A percentile compares a stretch with the other conserved stretches of the same genome.
Evolutionary conservation across 768 basidiomycete species (phyloP).

Genomic region (Kondoa malvinella): DNA sequence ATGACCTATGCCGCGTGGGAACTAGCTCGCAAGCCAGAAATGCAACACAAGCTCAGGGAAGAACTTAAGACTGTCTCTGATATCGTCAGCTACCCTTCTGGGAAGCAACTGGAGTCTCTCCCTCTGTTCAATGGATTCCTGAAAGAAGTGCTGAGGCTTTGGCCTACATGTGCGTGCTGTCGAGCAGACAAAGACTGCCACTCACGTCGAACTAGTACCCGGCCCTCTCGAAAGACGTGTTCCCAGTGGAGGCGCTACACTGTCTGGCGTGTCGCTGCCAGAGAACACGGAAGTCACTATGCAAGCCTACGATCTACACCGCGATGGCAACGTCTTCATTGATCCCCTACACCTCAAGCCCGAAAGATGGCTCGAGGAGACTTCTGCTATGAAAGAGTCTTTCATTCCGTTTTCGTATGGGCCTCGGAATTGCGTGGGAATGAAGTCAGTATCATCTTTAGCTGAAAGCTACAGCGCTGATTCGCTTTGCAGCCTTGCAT

Average conservation of each 20-base stretch:
- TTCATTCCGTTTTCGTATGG: conserved; percentile 4
- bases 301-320: conserved; percentile 5
- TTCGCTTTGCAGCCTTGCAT: neutral
- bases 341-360: conserved; percentile 1
- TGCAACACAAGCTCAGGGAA: neutral
- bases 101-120: conserved; percentile 1
- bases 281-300: conserved; percentile 4
- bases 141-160: neutral
- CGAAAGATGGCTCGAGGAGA: neutral
- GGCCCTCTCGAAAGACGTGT: conserved; percentile 1
- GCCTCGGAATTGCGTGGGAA: conserved; percentile 1
- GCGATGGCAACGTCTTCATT: neutral
- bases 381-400: neutral
- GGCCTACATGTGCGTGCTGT: neutral
- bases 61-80: neutral
- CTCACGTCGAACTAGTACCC: neutral
- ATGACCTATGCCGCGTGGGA: conserved; percentile 4
- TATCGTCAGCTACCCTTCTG: neutral
- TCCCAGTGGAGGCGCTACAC: neutral
- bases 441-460: neutral
- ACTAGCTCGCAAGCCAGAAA: neutral
- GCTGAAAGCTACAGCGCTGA: neutral
- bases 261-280: neutral
- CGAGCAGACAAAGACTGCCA: neutral
- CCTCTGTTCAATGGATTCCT: conserved; percentile 5